Conservation (phyloP, 495 filamentous ascomycete species). For the Trypethelium eluteriae region DNA sequence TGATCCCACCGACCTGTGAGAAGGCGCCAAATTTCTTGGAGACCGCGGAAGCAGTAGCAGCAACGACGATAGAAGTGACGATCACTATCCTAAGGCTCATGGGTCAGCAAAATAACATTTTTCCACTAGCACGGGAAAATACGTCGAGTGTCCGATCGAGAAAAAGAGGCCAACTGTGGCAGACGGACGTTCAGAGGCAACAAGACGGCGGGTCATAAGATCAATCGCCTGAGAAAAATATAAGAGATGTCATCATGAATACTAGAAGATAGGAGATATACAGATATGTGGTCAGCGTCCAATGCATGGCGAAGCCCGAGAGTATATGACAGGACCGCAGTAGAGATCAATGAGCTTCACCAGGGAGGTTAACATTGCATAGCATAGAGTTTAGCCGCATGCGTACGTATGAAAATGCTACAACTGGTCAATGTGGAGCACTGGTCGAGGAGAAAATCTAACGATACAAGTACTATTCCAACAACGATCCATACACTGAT, state of each 20-base stretch:
- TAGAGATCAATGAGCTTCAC: conserved; percentile 56
- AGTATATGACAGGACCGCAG: conserved; percentile 78
- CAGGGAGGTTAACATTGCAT: background rate
- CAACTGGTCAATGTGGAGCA: background rate
- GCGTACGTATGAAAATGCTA: conserved; percentile 34
- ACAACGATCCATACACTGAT: conserved; percentile 62
- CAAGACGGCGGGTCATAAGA: conserved; percentile 85
- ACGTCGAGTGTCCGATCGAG: conserved; percentile 85
- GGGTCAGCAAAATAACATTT: background rate
- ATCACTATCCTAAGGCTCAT: conserved; percentile 60
- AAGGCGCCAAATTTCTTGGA: conserved; percentile 72
- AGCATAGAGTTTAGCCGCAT: background rate
- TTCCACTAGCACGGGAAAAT: conserved; percentile 21
- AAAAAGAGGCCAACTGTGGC: conserved; percentile 97
- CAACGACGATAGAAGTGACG: conserved; percentile 83
- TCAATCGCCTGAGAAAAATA: conserved; percentile 62
- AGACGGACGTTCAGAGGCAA: conserved; percentile 76
- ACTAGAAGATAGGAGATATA: conserved; percentile 25
- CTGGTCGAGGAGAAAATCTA: conserved; percentile 16
- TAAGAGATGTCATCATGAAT: background rate
- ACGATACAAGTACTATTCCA: conserved; percentile 55
- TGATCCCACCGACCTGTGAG: conserved; percentile 73
- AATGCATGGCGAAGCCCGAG: conserved; percentile 89
- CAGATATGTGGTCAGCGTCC: conserved; percentile 91
- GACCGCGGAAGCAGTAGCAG: conserved; percentile 77